Percentiles rank a stretch among this genome's conserved stretches.
Evolutionary conservation across 179 eudicot species (phyloP).

Genomic region (Pouteria campechiana): DNA sequence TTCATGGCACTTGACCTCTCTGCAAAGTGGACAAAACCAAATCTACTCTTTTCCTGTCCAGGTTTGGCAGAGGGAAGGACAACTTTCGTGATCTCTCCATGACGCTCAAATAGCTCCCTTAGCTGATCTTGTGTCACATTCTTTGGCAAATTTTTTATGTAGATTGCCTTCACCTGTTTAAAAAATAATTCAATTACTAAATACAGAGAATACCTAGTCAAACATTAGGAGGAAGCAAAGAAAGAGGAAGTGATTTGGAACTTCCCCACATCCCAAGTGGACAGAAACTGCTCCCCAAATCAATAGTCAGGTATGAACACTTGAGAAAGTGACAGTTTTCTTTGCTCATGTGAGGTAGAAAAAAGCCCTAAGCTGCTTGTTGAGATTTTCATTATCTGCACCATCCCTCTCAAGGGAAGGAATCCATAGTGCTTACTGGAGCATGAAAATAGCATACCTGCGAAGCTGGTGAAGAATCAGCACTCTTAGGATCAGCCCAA

Average conservation of each 20-base stretch:
- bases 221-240: background rate
- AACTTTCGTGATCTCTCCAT: slow-evolving; percentile 75
- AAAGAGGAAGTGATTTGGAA: too few relatives aligned
- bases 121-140: slow-evolving; percentile 55
- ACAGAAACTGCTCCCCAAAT: too few relatives aligned
- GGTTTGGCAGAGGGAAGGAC: slow-evolving; percentile 85
- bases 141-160: slow-evolving; percentile 81
- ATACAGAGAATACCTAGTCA: background rate
- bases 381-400: too few relatives aligned
- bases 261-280: too few relatives aligned
- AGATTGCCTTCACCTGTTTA: slow-evolving; percentile 76
- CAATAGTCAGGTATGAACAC: too few relatives aligned
- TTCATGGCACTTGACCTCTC: slow-evolving; percentile 81
- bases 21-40: slow-evolving; percentile 71
- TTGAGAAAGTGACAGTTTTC: too few relatives aligned
- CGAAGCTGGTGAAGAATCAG: slow-evolving; percentile 66
- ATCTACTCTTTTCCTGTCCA: slow-evolving; percentile 85
- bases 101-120: slow-evolving; percentile 55
- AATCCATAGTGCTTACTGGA: background rate
- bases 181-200: background rate
- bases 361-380: too few relatives aligned
- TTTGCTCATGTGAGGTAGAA: too few relatives aligned
- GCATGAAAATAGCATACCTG: slow-evolving; percentile 32
- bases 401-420: too few relatives aligned
- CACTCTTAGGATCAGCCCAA: slow-evolving; percentile 92